Percentiles rank a stretch among this genome's conserved stretches.
phyloP scores from a whole-genome alignment of 1,284 basidiomycete genomes.

The Agaricales sp. region DNA sequence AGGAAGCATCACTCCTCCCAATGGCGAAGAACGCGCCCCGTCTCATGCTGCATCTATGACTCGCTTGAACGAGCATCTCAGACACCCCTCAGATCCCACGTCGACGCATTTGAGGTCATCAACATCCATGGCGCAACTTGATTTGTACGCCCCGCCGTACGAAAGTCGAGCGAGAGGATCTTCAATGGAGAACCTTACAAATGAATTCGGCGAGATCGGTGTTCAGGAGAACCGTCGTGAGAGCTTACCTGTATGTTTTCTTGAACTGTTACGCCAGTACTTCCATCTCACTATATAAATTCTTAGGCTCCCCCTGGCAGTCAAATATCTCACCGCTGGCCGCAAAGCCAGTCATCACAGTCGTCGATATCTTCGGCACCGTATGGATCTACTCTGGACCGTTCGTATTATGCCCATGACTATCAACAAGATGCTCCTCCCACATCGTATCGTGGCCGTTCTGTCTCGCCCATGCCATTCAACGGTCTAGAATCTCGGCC shows the following conservation, averaged over 20 bases:
- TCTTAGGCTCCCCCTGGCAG: background rate
- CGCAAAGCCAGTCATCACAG: background rate
- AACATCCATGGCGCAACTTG: constrained; percentile 45
- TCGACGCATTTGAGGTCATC: constrained; percentile 48
- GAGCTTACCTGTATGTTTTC: constrained; percentile 49
- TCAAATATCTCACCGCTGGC: background rate
- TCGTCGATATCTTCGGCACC: constrained; percentile 19
- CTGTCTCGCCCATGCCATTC: background rate
- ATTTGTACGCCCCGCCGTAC: constrained; percentile 70
- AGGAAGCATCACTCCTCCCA: constrained; percentile 17
- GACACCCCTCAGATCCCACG: constrained; percentile 38
- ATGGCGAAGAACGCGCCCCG: constrained; percentile 19
- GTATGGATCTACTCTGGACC: constrained; percentile 12
- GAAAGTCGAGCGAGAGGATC: constrained; percentile 30
- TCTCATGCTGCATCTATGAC: constrained; percentile 27
- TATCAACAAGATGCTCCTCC: constrained; percentile 21
- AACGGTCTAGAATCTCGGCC: constrained; percentile 11
- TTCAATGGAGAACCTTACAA: constrained; percentile 40
- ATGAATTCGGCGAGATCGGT: constrained; percentile 57
- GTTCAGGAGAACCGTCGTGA: constrained; percentile 45
- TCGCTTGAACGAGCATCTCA: constrained; percentile 28
- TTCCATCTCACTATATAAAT: constrained; percentile 1
- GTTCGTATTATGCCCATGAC: background rate
- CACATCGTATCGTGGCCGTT: constrained; percentile 42
- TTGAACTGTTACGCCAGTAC: constrained; percentile 3